A percentile compares a stretch with the other conserved stretches of the same genome.
Evolutionary conservation across 177 flowering plant species (phyloP).

Genomic region (Vitis hybrid): DNA sequence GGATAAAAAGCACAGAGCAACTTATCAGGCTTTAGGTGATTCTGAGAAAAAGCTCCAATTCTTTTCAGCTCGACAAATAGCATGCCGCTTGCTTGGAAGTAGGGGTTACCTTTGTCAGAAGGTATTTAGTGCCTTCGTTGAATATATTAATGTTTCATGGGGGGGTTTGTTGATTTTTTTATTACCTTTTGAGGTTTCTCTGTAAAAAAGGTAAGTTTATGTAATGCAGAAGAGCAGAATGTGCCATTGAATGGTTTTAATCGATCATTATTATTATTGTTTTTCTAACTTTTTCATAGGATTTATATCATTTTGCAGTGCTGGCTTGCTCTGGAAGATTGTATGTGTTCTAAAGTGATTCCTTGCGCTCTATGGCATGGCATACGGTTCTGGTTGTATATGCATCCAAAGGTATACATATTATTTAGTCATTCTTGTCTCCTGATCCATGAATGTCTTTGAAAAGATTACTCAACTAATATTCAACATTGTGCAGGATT

Average conservation of each 20-base stretch:
- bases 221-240: neutral
- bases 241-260: neutral
- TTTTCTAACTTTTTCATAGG: neutral
- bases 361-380: conserved; percentile 61
- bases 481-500: conserved; percentile 54
- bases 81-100: conserved; percentile 94
- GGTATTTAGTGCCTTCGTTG: conserved; percentile 39
- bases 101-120: conserved; percentile 92
- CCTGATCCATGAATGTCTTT: neutral
- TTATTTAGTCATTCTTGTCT: neutral
- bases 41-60: conserved; percentile 80
- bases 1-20: conserved; percentile 88
- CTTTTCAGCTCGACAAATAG: conserved; percentile 91
- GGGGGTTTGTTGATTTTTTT: neutral
- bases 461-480: neutral
- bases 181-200: neutral
- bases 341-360: conserved; percentile 77
- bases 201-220: neutral
- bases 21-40: conserved; percentile 61
- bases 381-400: conserved; percentile 89
- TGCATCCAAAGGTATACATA: conserved; percentile 92
- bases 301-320: conserved; percentile 49
- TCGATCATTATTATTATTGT: neutral
- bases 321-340: conserved; percentile 92
- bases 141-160: neutral